Conservation (phyloP, 225 moss, liverwort and hornwort genomes). For the Thuidium tamariscinum region DNA sequence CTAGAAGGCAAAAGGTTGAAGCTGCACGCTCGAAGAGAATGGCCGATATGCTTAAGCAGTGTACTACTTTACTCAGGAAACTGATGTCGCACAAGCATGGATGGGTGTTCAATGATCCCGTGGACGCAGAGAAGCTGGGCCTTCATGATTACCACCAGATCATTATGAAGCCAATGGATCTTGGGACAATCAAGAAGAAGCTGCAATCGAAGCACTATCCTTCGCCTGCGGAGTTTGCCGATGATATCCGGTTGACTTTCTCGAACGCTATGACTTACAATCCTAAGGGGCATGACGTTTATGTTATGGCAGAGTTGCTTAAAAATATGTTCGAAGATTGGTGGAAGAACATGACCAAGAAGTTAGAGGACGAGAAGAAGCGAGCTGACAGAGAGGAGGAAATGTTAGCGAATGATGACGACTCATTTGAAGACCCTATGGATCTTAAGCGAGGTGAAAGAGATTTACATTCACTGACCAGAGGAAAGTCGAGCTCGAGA, state of each 20-base stretch:
- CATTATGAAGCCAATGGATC: slow-evolving; percentile 71
- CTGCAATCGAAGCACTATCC: slow-evolving; percentile 32
- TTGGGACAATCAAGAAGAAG: slow-evolving; percentile 60
- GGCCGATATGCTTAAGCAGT: slow-evolving; percentile 54
- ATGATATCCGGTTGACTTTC: slow-evolving; percentile 59
- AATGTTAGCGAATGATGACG: slow-evolving; percentile 32
- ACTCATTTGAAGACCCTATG: slow-evolving; percentile 18
- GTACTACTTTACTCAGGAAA: slow-evolving; percentile 38
- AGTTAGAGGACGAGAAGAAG: slow-evolving; percentile 50
- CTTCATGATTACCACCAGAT: slow-evolving; percentile 70
- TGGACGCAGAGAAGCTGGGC: slow-evolving; percentile 66
- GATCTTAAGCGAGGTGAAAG: slow-evolving; percentile 29
- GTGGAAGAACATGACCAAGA: slow-evolving; percentile 60
- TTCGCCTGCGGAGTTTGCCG: slow-evolving; percentile 44
- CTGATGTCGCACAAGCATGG: slow-evolving; percentile 60
- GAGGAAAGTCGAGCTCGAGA: slow-evolving; percentile 22
- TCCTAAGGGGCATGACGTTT: slow-evolving; percentile 53
- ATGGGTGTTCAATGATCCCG: slow-evolving; percentile 83
- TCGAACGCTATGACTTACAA: slow-evolving; percentile 72
- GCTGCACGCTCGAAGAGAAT: slow-evolving; percentile 43
- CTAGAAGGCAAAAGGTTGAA: slow-evolving; percentile 76
- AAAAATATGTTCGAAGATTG: slow-evolving; percentile 37
- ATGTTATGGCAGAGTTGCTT: slow-evolving; percentile 53
- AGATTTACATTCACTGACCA: slow-evolving; percentile 32
- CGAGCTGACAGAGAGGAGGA: slow-evolving; percentile 40